phyloP scores from a whole-genome alignment of 2,329 filamentous ascomycete species.

The Dichotomopilus funicola region DNA sequence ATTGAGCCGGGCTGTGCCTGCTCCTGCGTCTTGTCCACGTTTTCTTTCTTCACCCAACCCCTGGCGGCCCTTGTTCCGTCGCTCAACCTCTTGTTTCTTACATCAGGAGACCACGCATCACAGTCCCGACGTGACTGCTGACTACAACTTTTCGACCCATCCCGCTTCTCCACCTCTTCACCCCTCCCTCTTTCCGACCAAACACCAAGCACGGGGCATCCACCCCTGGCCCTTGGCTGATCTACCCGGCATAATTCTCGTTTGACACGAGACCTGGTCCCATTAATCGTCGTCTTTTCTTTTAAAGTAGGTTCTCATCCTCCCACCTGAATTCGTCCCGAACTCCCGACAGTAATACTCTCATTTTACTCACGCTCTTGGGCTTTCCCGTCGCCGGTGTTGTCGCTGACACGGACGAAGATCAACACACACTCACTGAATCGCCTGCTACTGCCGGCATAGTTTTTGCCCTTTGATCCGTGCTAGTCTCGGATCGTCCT shows the following conservation, averaged over 20 bases:
- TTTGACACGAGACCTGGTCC: constrained; percentile 8
- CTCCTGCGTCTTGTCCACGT: constrained; percentile 10
- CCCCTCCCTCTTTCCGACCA: no score
- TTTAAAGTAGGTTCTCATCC: constrained; percentile 13
- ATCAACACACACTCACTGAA: neutral
- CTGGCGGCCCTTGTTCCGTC: neutral
- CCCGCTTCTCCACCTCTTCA: no score
- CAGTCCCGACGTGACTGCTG: no score
- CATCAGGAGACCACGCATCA: neutral
- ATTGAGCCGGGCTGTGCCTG: constrained; percentile 17
- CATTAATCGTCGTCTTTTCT: neutral
- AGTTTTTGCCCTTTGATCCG: constrained; percentile 12
- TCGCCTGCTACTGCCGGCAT: constrained; percentile 1
- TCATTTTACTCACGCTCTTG: constrained; percentile 8
- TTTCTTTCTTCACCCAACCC: constrained; percentile 2
- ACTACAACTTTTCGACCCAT: no score
- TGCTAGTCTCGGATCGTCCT: constrained; percentile 19
- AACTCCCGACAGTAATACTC: neutral
- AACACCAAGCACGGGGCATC: neutral
- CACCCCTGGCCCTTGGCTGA: constrained; percentile 2
- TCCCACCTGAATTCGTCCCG: neutral
- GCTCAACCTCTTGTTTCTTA: neutral
- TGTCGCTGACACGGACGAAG: constrained; percentile 9
- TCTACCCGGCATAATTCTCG: neutral
- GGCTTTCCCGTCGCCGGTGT: neutral